A percentile compares a stretch with the other conserved stretches of the same genome.
Evolutionary conservation across 441 rosid species (phyloP).

Genomic region (Pelargonium cotyledonis): DNA sequence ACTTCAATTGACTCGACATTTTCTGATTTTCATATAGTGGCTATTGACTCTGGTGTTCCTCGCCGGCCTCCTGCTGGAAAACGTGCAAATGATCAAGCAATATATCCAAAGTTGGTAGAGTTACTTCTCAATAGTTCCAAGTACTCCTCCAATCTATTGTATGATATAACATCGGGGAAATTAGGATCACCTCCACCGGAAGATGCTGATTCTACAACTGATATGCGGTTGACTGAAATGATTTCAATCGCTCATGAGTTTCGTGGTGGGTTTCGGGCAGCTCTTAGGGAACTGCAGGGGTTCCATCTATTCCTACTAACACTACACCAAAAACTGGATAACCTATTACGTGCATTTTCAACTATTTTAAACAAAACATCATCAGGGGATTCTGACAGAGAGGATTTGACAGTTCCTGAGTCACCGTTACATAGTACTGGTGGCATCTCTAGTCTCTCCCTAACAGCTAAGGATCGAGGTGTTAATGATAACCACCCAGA

Average conservation of each 20-base stretch:
- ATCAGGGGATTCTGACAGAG: slow-evolving; percentile 69
- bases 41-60: slow-evolving; percentile 96
- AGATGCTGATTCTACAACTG: slow-evolving; percentile 30
- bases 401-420: slow-evolving; percentile 55
- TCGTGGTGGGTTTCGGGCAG: slow-evolving; percentile 81
- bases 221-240: slow-evolving; percentile 29
- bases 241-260: slow-evolving; percentile 56
- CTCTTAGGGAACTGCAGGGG: slow-evolving; percentile 86
- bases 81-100: slow-evolving; percentile 84
- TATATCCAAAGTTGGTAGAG: slow-evolving; percentile 95
- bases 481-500: slow-evolving; percentile 49
- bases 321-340: slow-evolving; percentile 85
- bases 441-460: slow-evolving; percentile 36
- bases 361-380: slow-evolving; percentile 59
- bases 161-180: slow-evolving; percentile 82
- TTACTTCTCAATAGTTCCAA: slow-evolving; percentile 70
- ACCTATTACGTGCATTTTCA: slow-evolving; percentile 60
- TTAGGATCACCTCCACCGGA: slow-evolving; percentile 53
- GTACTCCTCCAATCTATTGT: slow-evolving; percentile 60
- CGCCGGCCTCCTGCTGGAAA: slow-evolving; percentile 98
- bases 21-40: slow-evolving; percentile 59
- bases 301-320: slow-evolving; percentile 90
- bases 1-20: slow-evolving; percentile 41
- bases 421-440: slow-evolving; percentile 46
- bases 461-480: slow-evolving; percentile 54